These are phyloP conservation scores for Zopfia rhizophila DNA, from an alignment of 2,329 filamentous ascomycete species.

Conservation along the genomic window DNA sequence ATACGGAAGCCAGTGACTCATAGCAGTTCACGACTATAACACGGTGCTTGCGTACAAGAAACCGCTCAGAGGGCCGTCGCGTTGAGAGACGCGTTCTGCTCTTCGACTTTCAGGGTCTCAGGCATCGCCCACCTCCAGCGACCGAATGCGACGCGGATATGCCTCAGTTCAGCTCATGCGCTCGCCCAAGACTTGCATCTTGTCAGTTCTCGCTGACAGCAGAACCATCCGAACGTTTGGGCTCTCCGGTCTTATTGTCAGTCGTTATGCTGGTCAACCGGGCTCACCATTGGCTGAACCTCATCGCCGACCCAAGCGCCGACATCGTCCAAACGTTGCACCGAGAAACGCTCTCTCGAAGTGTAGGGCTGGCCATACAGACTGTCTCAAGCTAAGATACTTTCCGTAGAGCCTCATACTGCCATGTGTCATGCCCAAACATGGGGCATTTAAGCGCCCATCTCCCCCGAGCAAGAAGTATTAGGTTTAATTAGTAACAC, in stretches of 20 bases:
- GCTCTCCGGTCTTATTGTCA: slow-evolving; percentile 28
- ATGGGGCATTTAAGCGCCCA: slow-evolving; percentile 43
- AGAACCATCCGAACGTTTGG: slow-evolving; percentile 29
- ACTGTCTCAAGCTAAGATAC: slow-evolving; percentile 10
- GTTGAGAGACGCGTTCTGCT: slow-evolving; percentile 43
- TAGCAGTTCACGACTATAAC: slow-evolving; percentile 52
- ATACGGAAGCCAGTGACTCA: slow-evolving; percentile 45
- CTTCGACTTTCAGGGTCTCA: slow-evolving; percentile 39
- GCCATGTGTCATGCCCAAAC: slow-evolving; percentile 37
- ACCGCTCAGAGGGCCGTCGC: slow-evolving; percentile 38
- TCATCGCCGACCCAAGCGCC: slow-evolving; percentile 43
- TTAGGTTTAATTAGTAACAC: slow-evolving; percentile 34
- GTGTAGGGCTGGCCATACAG: slow-evolving; percentile 26
- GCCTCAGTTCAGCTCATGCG: slow-evolving; percentile 17
- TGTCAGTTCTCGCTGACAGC: slow-evolving; percentile 2
- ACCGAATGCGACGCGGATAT: slow-evolving; percentile 23
- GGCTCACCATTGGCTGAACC: slow-evolving; percentile 33
- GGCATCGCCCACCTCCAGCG: slow-evolving; percentile 39
- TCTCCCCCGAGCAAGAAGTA: slow-evolving; percentile 26
- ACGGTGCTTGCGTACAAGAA: slow-evolving; percentile 43
- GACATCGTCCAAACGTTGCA: slow-evolving; percentile 37
- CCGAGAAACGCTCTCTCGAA: slow-evolving; percentile 36
- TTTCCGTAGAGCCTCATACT: slow-evolving; percentile 42
- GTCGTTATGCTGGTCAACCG: slow-evolving; percentile 15
- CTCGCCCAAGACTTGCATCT: neutral